phyloP scores from a whole-genome alignment of 2,329 filamentous ascomycete genomes.

The Immersiporthe knoxdaviesiana region DNA sequence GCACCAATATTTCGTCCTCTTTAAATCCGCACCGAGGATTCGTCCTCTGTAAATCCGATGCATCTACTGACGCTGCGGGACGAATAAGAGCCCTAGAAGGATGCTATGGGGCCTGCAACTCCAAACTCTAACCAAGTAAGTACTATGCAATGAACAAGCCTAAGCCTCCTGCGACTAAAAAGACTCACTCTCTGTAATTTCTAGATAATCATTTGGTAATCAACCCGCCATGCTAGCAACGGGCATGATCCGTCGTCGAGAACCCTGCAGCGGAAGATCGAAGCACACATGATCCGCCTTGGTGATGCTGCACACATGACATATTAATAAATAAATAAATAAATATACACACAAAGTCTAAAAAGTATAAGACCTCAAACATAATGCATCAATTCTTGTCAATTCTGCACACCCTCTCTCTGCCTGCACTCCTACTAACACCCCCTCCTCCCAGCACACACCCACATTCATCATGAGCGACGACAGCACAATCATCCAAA shows the following conservation, averaged over 20 bases:
- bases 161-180: slow-evolving; percentile 17
- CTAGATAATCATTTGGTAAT: slow-evolving; percentile 25
- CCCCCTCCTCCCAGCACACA: neutral
- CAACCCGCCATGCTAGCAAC: neutral
- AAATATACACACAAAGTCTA: too few species aligned
- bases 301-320: neutral
- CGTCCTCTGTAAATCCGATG: neutral
- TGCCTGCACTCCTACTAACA: neutral
- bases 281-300: neutral
- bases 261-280: neutral
- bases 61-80: neutral
- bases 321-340: too few species aligned
- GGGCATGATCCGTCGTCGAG: neutral
- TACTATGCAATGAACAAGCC: too few species aligned
- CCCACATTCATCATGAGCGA: slow-evolving; percentile 7
- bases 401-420: neutral
- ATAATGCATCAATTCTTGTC: too few species aligned
- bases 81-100: neutral
- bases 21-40: too few species aligned
- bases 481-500: slow-evolving; percentile 18
- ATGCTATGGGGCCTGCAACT: neutral
- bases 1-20: neutral
- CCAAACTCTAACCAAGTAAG: neutral
- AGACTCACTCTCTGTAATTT: slow-evolving; percentile 19
- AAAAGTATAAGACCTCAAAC: neutral